Evolutionary conservation across 2,329 filamentous ascomycete species (phyloP), one percentile per base, ranked within the genome.

Genomic region (Rasamsonia emersonii): DNA sequence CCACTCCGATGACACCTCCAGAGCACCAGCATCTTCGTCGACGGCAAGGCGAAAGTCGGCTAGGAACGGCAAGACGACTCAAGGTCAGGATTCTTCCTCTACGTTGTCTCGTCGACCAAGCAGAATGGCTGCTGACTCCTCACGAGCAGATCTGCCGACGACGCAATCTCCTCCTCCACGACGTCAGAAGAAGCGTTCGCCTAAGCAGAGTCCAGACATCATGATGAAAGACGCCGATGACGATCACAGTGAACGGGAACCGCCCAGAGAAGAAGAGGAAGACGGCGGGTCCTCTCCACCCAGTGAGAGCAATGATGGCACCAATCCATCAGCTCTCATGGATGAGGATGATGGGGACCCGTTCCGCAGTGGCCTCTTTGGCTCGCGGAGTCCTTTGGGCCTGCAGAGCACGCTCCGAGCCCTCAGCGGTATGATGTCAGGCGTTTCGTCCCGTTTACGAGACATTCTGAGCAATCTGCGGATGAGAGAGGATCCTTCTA

Each of bases 381-480:
- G 82, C 20, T 47, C 54, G 7, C 76, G 80, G 24, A 71, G 73
- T 28, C 70, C 76, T 10, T 70, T 77, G 32, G 76, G 77, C 11
- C 65, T 96, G 17, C 84, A 85, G 5, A 83, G 69, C 50, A 93
- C 86, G 9, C 70, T 98, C 11, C 73, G 89, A 53, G 86, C 88
- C 11, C 65, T 98, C 43, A 93, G 79, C 32, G 88, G 88, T 41
- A 93, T 94, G 73, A 89, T 95, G 74, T 82, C 84, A 2, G 83
- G 88, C 23, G 78, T 89, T 37, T 81, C 84, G 14, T 72, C 77
- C 23, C 78, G 86, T 42, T 68, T 98, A 30, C 76, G 89, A 35
- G 83, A 86, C 37, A 80, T 88, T 31, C 64, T 89, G 39, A 70
- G 64, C 58, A 84, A 79, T 46, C 65, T 98, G 36, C 79, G 81